Conservation (phyloP, 805 yeast genomes). For the Blastobotrys muscicola region DNA sequence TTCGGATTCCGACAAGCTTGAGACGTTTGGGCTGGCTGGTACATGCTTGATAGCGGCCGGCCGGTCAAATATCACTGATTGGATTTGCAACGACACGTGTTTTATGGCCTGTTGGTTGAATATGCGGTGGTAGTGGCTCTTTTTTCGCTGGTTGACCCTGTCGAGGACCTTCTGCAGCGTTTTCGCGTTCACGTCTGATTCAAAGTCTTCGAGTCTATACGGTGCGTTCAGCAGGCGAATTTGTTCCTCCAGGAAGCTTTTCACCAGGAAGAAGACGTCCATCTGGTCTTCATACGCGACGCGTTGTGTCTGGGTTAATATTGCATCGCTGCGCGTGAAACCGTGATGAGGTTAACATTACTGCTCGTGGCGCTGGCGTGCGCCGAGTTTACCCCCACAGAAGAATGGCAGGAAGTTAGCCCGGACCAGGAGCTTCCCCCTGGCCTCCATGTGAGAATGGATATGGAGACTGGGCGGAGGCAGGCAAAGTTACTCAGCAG, state of each 20-base stretch:
- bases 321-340: not conserved
- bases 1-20: too few relatives aligned
- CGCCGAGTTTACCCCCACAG: conserved; percentile 44
- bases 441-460: conserved; percentile 69
- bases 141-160: conserved; percentile 2
- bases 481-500: conserved; percentile 55
- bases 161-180: not conserved
- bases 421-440: conserved; percentile 72
- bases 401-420: conserved; percentile 58
- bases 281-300: not conserved
- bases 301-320: not conserved
- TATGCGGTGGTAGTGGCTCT: conserved; percentile 2
- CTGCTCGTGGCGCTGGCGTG: not conserved
- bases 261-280: conserved; percentile 3
- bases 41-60: too few relatives aligned
- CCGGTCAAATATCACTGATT: not conserved
- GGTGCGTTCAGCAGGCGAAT: conserved; percentile 3
- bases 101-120: conserved; percentile 9
- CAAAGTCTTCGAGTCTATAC: not conserved
- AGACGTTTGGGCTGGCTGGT: too few relatives aligned
- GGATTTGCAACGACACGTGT: conserved; percentile 6
- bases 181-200: not conserved
- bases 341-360: not conserved
- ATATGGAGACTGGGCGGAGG: conserved; percentile 58
- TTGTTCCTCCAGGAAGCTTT: conserved; percentile 5